phyloP scores from a whole-genome alignment of 1,139 yeast species.

The Pneumocystis murina region DNA sequence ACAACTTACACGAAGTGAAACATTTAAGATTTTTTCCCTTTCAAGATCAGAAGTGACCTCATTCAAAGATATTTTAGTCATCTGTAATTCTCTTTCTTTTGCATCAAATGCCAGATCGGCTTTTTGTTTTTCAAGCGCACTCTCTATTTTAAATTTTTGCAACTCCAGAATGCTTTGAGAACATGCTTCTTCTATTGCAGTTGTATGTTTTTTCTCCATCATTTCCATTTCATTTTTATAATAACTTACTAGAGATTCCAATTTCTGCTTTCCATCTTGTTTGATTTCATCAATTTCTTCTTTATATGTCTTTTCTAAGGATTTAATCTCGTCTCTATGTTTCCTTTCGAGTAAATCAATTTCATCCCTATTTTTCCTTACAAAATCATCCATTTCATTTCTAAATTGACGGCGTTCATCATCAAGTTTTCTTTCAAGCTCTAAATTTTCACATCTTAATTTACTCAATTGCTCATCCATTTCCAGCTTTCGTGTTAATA shows the following conservation, averaged over 20 bases:
- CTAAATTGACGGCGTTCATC: neutral
- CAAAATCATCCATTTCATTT: neutral
- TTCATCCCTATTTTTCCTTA: neutral
- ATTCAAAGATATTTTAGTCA: conserved; percentile 24
- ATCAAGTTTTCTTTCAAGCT: neutral
- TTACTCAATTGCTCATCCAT: neutral
- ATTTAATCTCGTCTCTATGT: conserved; percentile 1
- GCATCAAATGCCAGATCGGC: conserved; percentile 25
- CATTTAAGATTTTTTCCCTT: conserved; percentile 19
- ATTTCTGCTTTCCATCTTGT: conserved; percentile 9
- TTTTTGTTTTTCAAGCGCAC: conserved; percentile 29
- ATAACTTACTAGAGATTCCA: conserved; percentile 4
- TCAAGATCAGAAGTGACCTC: conserved; percentile 19
- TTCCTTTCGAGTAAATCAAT: neutral
- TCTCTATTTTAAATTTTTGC: conserved; percentile 17
- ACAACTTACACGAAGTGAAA: conserved; percentile 27
- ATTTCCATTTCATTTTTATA: conserved; percentile 13
- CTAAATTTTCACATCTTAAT: neutral
- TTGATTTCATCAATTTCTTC: conserved; percentile 5
- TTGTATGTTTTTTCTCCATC: conserved; percentile 5
- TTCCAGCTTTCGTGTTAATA: neutral
- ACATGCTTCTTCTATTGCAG: conserved; percentile 9
- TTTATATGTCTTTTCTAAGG: neutral
- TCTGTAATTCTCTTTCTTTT: conserved; percentile 21
- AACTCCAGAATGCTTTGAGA: neutral